phyloP scores from a whole-genome alignment of 169 alveolate genomes.

The Cardiosporidium cionae region DNA sequence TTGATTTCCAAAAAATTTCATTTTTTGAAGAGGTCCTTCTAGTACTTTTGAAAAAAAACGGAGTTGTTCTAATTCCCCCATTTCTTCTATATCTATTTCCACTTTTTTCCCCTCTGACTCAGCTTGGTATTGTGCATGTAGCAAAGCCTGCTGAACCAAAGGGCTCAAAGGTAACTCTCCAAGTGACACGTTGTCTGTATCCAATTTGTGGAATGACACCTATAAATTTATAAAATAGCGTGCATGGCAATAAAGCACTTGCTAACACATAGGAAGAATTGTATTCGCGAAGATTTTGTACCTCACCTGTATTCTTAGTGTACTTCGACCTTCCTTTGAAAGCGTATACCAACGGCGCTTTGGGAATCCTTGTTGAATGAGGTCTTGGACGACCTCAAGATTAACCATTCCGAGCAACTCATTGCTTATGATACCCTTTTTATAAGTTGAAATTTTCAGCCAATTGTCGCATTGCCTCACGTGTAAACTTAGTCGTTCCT shows the following conservation, averaged over 20 bases:
- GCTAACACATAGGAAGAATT: background rate
- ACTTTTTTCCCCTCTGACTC: constrained; percentile 19
- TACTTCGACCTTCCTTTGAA: background rate
- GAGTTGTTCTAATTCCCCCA: constrained; percentile 18
- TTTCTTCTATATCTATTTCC: constrained; percentile 1
- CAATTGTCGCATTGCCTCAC: background rate
- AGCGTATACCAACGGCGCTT: background rate
- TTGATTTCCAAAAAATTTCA: constrained; percentile 10
- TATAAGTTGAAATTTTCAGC: background rate
- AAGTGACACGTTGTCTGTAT: constrained; percentile 13
- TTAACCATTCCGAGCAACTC: background rate
- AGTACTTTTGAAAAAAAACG: constrained; percentile 18
- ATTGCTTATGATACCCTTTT: background rate
- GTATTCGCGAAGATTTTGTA: too few relatives aligned
- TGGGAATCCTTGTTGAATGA: background rate
- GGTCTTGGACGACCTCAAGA: background rate
- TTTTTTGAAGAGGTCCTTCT: constrained; percentile 24
- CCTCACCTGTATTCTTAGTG: background rate
- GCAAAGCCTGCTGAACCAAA: constrained; percentile 25
- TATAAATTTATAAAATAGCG: background rate
- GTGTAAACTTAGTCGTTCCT: background rate
- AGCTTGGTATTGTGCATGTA: constrained; percentile 34
- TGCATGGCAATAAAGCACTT: background rate
- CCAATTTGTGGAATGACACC: constrained; percentile 34
- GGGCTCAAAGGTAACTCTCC: constrained; percentile 33